Evolutionary conservation across 2,329 filamentous ascomycete species (phyloP).

Genomic region (Metarhizium robertsii): DNA sequence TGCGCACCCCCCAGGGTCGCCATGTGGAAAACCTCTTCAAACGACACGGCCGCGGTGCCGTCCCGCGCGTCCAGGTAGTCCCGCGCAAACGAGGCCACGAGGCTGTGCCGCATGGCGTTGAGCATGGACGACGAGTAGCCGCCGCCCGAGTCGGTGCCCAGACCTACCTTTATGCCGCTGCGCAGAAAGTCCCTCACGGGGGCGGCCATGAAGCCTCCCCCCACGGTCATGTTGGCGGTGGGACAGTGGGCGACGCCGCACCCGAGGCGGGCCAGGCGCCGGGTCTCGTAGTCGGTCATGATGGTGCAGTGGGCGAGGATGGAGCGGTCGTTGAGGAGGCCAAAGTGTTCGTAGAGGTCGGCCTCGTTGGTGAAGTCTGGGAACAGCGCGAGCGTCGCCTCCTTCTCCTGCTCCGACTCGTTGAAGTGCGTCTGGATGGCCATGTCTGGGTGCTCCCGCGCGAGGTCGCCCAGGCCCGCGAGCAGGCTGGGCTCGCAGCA

Average conservation of each 20-base stretch:
- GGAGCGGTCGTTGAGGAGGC: slow-evolving; percentile 42
- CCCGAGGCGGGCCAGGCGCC: slow-evolving; percentile 31
- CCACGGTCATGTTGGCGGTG: slow-evolving; percentile 53
- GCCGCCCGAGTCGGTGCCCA: slow-evolving; percentile 56
- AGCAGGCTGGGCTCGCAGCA: slow-evolving; percentile 48
- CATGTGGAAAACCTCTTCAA: slow-evolving; percentile 48
- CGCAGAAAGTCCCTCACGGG: slow-evolving; percentile 48
- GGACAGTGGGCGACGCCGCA: slow-evolving; percentile 59
- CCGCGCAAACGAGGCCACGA: slow-evolving; percentile 42
- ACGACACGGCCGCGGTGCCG: slow-evolving; percentile 27
- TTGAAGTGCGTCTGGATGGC: slow-evolving; percentile 61
- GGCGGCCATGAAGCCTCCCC: slow-evolving; percentile 53
- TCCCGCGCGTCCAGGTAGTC: slow-evolving; percentile 34
- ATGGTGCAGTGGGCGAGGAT: slow-evolving; percentile 61
- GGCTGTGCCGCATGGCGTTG: slow-evolving; percentile 47
- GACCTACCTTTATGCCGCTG: slow-evolving; percentile 52
- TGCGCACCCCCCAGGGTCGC: slow-evolving; percentile 52
- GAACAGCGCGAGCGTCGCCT: slow-evolving; percentile 44
- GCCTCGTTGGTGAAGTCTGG: slow-evolving; percentile 46
- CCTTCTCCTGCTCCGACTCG: slow-evolving; percentile 52
- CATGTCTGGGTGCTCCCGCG: slow-evolving; percentile 34
- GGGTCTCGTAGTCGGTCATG: slow-evolving; percentile 47
- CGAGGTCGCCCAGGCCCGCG: slow-evolving; percentile 44
- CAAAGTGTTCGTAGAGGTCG: slow-evolving; percentile 48
- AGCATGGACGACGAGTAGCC: slow-evolving; percentile 53